Evolutionary conservation across 2,329 filamentous ascomycete genomes (phyloP), one percentile per base, ranked within the genome.

Genomic region (Graphium sp.): DNA sequence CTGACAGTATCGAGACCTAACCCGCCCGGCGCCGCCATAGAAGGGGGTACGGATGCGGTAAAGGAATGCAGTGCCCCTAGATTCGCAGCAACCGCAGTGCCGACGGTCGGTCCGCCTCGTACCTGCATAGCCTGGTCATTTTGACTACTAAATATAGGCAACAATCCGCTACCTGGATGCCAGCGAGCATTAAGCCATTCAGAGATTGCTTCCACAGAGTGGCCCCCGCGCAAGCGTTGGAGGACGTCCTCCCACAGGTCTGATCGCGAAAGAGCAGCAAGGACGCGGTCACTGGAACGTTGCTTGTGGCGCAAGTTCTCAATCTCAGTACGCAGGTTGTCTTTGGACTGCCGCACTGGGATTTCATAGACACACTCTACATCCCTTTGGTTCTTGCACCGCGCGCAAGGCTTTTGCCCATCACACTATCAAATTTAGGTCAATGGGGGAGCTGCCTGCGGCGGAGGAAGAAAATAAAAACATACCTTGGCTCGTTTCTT

Each of bases 261-360:
- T 3, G 62, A 52, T 8, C 55, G 56, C 5, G 52, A 46, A 26
- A 75, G 56, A 7, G 68, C 69, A 4, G 58, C 50, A 17, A 75
- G 49, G 27, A 75, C 58, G 18, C 57, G 56, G 16, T 74, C 63
- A 43, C 50, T 68, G 24, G 59, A 60, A 14, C 56, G 60, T 40
- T 72, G 62, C 23, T 62, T 59, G 11, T 55, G 54, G 26, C 63
- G 63, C 20, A 75, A 48, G 16, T 47, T 48, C 30, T 74, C 70
- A 34, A 74, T 69, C 39, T 74, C 69, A 40, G 51, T 53, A 24
- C 70, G 60, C 5, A 75, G 55, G 29, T 62, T 60, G 34, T 74
- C 69, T 35, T 75, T 75, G 8, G 68, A 73, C 37, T 73, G 68
- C 24, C 70, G 66, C 5, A 74, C 60, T 0, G 69, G 70, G 6